Base-by-base conservation (phyloP, 2,329 filamentous ascomycete species). In the Phialocephala subalpina region DNA sequence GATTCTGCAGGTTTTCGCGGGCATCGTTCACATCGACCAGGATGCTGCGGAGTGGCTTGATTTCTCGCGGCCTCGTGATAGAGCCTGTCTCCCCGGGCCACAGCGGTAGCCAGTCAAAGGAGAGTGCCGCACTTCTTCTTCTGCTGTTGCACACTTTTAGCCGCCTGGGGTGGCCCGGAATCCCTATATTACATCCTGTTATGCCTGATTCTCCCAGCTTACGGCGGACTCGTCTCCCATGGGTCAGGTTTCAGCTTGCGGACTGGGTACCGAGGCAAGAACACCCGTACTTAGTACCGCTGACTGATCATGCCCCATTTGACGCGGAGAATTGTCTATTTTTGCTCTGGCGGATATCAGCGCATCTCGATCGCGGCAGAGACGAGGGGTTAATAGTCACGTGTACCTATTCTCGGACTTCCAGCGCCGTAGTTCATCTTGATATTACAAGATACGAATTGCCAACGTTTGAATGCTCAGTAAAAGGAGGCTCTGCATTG, bases 21-120 rank as follows among this genome's bases (percentile, higher is more conserved):
- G 40, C 49, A 65, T 45, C 27, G 27, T 67, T 64, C 67, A 66
- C 67, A 66, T 52, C 47, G 22, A 27, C 58, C 61, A 62, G 66
- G 65, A 66, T 66, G 12, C 29, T 62, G 66, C 70, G 66, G 65
- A 66, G 66, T 68, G 70, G 70, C 71, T 70, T 70, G 67, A 64
- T 62, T 63, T 65, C 66, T 72, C 57, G 63, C 68, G 72, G 66
- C 71, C 70, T 70, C 66, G 68, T 73, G 69, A 70, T 65, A 62
- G 65, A 60, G 66, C 67, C 65, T 67, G 62, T 68, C 65, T 65
- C 63, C 59, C 60, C 65, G 53, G 56, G 47, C 59, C 55, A 35
- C 40, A 18, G 45, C 52, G 59, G 56, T 36, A 62, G 61, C 63
- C 67, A 67, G 38, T 67, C 49, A 63, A 65, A 62, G 62, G 64